Conservation (phyloP, 805 yeast genomes). For the Saccharomycopsis fodiens region DNA sequence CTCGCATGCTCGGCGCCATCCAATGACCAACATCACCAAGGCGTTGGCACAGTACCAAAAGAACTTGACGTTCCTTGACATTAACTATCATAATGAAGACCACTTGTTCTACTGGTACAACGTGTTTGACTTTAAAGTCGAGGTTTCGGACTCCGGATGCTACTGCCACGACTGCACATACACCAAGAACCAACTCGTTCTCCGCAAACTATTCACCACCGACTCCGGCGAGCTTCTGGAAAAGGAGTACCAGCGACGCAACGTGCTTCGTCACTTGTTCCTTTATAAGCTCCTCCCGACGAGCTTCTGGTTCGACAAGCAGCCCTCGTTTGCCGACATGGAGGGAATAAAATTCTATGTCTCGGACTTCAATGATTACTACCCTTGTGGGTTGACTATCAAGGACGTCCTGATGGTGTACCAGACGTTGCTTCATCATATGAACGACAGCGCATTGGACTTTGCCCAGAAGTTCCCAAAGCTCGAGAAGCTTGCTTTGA, state of each 20-base stretch:
- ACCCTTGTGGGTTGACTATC: neutral
- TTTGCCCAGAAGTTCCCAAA: constrained; percentile 8
- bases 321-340: constrained; percentile 12
- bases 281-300: constrained; percentile 12
- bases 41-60: constrained; percentile 8
- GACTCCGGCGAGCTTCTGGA: neutral
- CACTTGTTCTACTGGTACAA: constrained; percentile 15
- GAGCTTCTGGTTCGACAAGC: constrained; percentile 14
- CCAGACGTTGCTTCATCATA: constrained; percentile 15
- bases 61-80: constrained; percentile 11
- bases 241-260: constrained; percentile 7
- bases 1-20: constrained; percentile 5
- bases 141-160: constrained; percentile 3
- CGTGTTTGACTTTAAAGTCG: constrained; percentile 13
- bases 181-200: constrained; percentile 6
- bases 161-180: constrained; percentile 8
- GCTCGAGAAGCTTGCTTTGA: constrained; percentile 10
- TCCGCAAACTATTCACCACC: neutral
- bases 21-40: constrained; percentile 1
- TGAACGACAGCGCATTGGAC: constrained; percentile 1
- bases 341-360: constrained; percentile 3
- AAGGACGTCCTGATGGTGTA: constrained; percentile 8
- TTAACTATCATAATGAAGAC: constrained; percentile 14
- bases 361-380: constrained; percentile 1
- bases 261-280: constrained; percentile 8